Base-by-base conservation (phyloP, 805 yeast species). In the Wickerhamia fluorescens region DNA sequence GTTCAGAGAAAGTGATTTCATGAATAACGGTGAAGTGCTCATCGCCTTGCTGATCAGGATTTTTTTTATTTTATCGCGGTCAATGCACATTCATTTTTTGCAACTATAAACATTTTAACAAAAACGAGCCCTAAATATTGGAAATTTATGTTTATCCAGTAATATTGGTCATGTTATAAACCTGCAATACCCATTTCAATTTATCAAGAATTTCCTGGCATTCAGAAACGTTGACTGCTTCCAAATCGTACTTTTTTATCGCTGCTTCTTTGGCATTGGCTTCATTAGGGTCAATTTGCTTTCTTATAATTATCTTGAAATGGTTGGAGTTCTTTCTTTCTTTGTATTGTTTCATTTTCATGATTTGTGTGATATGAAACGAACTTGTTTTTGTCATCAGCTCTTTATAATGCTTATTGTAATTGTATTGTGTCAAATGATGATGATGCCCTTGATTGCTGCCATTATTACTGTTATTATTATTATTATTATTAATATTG, bases 341-440 rank as follows among this genome's bases (percentile, higher is more conserved):
- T 21, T 71, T 65, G 28, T 86, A 80, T 48, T 79, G 92, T 46
- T 87, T 87, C 37, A 84, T 69, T 33, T 76, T 73, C 11, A 74
- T 52, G 14, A 89, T 75, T 45, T 84, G 94, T 12, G 82, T 73
- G 7, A 87, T 74, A 46, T 87, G 94, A 51, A 89, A 85, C 1
- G 94, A 80, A 10, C 87, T 75, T 0, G 95, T 88, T 48, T 88
- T 88, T 41, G 81, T 72, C 53, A 68, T 61, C 49, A 81, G 92
- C 44, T 81, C 74, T 71, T 85, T 59, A 35, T 63, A 57, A 34
- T 55, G 56, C 35, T 56, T 60, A 28, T 57, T 47, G 36, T 62
- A 61, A 37, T 59, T 58, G 36, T 58, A 58, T 28, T 59, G 60
- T 27, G 58, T 58, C 22, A 59, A 45, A 33, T 59, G 56, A 31